Percentiles rank a stretch among this genome's conserved stretches.
phyloP scores from a whole-genome alignment of 2,329 filamentous ascomycete genomes.

The Cordyceps pruinosa region DNA sequence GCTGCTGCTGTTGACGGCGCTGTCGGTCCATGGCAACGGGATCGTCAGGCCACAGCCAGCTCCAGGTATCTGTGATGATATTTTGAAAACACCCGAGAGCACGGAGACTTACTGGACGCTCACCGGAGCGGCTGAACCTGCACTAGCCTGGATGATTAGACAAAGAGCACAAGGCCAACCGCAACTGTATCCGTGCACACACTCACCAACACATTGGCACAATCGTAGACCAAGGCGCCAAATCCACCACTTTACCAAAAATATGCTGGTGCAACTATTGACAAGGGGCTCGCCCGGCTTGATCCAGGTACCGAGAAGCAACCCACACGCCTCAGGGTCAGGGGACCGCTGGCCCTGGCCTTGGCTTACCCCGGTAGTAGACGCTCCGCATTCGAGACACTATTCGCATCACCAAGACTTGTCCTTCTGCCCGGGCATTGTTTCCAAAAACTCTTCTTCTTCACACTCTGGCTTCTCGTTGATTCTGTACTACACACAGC shows the following conservation, averaged over 20 bases:
- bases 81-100: not conserved
- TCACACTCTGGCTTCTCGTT: not conserved
- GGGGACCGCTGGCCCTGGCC: conserved; percentile 13
- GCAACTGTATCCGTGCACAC: not conserved
- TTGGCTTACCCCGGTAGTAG: not conserved
- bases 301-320: not conserved
- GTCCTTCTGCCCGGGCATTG: conserved; percentile 2
- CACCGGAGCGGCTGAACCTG: not conserved
- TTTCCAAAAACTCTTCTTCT: conserved; percentile 7
- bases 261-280: conserved; percentile 3
- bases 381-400: conserved; percentile 27
- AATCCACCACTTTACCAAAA: too few relatives aligned
- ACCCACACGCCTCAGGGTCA: conserved; percentile 7
- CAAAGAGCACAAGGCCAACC: not conserved
- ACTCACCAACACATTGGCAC: not conserved
- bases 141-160: not conserved
- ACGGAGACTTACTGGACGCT: not conserved
- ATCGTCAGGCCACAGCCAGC: too few relatives aligned
- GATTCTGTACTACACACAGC: not conserved
- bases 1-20: too few relatives aligned
- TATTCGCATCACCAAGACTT: conserved; percentile 22
- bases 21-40: too few relatives aligned
- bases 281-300: not conserved
- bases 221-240: conserved; percentile 7
- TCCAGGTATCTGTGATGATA: too few relatives aligned